phyloP scores from a whole-genome alignment of 257 asterid species.

The Ocimum tenuiflorum region DNA sequence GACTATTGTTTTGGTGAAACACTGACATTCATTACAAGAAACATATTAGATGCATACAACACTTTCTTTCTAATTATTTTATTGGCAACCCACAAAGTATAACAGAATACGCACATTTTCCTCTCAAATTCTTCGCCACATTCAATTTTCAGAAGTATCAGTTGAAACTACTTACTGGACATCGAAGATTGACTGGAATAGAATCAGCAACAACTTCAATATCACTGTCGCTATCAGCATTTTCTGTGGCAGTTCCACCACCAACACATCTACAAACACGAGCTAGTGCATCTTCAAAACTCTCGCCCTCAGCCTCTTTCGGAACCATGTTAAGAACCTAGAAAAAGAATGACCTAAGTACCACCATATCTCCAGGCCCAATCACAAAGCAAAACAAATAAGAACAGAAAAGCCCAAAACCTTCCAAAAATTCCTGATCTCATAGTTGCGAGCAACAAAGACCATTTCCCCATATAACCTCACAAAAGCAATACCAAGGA shows the following conservation, averaged over 20 bases:
- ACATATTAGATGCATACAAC: too few relatives aligned
- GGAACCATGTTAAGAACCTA: conserved; percentile 84
- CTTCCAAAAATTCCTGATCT: conserved; percentile 13
- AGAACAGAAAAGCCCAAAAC: conserved; percentile 12
- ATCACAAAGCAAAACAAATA: conserved; percentile 13
- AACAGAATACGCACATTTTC: neutral
- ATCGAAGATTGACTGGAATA: conserved; percentile 91
- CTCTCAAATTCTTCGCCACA: neutral
- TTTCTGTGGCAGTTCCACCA: conserved; percentile 79
- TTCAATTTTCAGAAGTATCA: neutral
- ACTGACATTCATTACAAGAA: too few relatives aligned
- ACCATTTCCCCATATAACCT: conserved; percentile 1
- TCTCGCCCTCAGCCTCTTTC: conserved; percentile 79
- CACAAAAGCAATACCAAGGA: conserved; percentile 9
- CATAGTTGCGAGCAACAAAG: conserved; percentile 14
- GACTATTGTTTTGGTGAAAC: too few relatives aligned
- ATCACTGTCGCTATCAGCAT: conserved; percentile 98
- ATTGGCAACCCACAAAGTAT: neutral
- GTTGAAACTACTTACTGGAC: conserved; percentile 68
- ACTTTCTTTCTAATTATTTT: too few relatives aligned
- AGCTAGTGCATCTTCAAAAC: conserved; percentile 83
- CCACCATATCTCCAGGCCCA: neutral
- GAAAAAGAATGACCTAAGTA: conserved; percentile 7
- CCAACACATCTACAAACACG: conserved; percentile 76
- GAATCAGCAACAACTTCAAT: conserved; percentile 96